These are phyloP conservation scores for Mortierella sp. DNA, from an alignment of 371 early-diverging fungal species.

Conservation along the genomic window DNA sequence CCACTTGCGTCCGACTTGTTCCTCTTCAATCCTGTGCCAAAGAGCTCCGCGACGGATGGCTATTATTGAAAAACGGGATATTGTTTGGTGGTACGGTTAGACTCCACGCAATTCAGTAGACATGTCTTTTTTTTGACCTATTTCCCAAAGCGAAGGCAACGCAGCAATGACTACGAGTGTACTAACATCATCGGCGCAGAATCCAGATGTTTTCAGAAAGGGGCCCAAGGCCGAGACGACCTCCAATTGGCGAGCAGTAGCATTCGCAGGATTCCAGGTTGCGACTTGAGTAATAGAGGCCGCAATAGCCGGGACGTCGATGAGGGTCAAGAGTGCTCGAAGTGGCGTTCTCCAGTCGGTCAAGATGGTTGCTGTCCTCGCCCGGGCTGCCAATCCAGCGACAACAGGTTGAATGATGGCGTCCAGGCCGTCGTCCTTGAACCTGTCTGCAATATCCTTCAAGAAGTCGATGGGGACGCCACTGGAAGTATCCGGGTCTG, in stretches of 20 bases:
- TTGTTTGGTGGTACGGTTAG: too few relatives aligned
- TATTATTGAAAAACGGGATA: conserved; percentile 32
- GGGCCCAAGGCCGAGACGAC: conserved; percentile 81
- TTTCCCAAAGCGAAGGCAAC: too few relatives aligned
- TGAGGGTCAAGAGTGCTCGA: conserved; percentile 61
- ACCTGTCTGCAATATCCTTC: conserved; percentile 63
- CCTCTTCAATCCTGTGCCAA: conserved; percentile 68
- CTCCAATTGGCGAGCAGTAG: conserved; percentile 73
- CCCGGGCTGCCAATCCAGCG: conserved; percentile 58
- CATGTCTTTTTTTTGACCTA: too few relatives aligned
- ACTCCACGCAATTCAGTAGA: not conserved
- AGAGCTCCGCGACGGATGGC: conserved; percentile 76
- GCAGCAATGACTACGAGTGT: too few relatives aligned
- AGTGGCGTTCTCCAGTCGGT: conserved; percentile 71
- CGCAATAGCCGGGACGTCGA: conserved; percentile 69
- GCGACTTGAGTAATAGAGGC: conserved; percentile 64
- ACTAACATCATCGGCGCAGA: conserved; percentile 67
- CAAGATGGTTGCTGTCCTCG: conserved; percentile 63
- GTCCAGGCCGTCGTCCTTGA: conserved; percentile 74
- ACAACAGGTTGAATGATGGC: conserved; percentile 70
- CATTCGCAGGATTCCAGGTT: conserved; percentile 74
- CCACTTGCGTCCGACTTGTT: conserved; percentile 69
- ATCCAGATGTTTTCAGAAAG: conserved; percentile 74
- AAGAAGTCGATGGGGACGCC: conserved; percentile 69
- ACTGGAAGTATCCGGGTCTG: conserved; percentile 61